Evolutionary conservation across 2,329 filamentous ascomycete genomes (phyloP), one percentile per base, ranked within the genome.

Genomic region (Apiospora sp.): DNA sequence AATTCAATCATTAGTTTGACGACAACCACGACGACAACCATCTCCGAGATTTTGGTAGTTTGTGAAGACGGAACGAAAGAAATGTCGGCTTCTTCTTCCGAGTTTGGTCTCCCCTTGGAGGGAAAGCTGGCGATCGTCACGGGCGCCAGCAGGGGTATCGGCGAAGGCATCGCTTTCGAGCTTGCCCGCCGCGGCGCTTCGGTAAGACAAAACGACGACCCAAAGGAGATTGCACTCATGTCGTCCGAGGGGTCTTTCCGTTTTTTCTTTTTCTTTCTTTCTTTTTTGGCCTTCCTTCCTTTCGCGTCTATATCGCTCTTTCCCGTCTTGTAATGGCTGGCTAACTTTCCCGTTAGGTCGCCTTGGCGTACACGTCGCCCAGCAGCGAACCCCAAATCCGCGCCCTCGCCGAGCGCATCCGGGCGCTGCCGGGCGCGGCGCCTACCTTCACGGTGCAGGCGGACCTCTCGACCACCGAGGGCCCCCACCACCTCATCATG

Each of bases 351-450:
- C 30, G 14, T 16, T 1, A 81, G 79, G 76, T 81, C 4, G 86
- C 90, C 13, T 80, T 93, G 30, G 90, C 90, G 1, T 92, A 92
- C 77, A 87, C 92, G 73, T 91, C 91, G 1, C 86, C 91, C 34
- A 83, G 90, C 13, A 91, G 91, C n/a, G 88, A 88, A 0, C 81
- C 88, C 4, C 91, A 88, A 75, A 80, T 91, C 13, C 85, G 89
- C 73, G 88, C 91, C 77, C 81, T 92, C 34, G 84, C 88, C 74
- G 85, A 84, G 69, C 91, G 90, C 75, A 90, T 92, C 75, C 84
- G 88, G 75, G 86, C 88, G 0, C 81, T 92, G 12, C 77, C 78
- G 5, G 76, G 80, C 68, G 72, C 74, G 19, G 77, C 79, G 37
- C 73, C 64, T 12, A 73, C 73, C 14, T 72, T 75, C 44, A 43